Evolutionary conservation across 768 basidiomycete genomes (phyloP), one percentile per base, ranked within the genome.

Genomic region (Rickenella mellea): DNA sequence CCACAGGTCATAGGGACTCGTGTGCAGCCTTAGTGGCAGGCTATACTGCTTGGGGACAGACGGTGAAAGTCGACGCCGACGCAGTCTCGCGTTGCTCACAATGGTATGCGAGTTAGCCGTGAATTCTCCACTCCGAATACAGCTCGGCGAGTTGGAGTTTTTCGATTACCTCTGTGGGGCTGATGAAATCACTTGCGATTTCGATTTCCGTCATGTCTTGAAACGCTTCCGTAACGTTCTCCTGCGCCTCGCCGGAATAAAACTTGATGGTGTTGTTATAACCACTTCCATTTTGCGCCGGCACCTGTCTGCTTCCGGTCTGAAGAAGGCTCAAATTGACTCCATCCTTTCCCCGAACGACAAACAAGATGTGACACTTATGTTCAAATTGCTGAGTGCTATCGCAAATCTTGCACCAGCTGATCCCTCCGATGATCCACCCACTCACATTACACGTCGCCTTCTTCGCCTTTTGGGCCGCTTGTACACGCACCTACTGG

Each of bases 181-280:
- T 21, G 54, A 65, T 36, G 62, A 65, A 36, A n/a, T 65, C 4
- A 65, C 64, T 5, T 41, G 43, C 1, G 63, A 66, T 29, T 65
- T 62, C 31, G 64, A 65, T 41, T 58, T 37, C 15, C 61, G 62
- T 41, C 65, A 66, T 44, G 43, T 63, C 31, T 43, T 63, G 36
- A 65, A 66, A 46, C 51, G 56, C 1, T 38, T 53, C 15, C 50
- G 61, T 2, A 63, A 63, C 43, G 41, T 55, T 8, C n/a, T 55
- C 9, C 41, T 66, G 7, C 54, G 61, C 5, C 5, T 15, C 0
- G 28, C 28, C 1, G 64, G 64, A 1, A 32, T 60, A 9, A 25
- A 25, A 1, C 32, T 63, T 12, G 25, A 51, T 39, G 57, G 51
- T 2, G 15, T 59, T 24, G 45, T 44, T 19, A 51, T 65, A 27